Conservation (phyloP, 441 rosid species). For the Brassica balearica region DNA sequence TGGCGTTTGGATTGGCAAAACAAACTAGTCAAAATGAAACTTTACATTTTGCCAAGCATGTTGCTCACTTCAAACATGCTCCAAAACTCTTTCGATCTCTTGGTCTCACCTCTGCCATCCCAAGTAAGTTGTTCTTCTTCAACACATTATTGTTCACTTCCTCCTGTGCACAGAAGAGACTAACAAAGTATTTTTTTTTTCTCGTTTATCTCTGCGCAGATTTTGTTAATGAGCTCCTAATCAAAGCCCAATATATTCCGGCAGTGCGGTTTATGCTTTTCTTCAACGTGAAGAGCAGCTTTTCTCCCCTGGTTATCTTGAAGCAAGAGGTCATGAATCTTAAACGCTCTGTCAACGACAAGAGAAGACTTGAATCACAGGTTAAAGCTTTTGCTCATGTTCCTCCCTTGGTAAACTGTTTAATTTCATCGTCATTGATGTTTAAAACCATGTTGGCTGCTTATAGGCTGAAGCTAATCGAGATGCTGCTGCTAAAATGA, state of each 20-base stretch:
- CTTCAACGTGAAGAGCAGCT: conserved; percentile 24
- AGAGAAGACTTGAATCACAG: conserved; percentile 26
- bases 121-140: conserved; percentile 30
- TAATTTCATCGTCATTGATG: conserved; percentile 7
- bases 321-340: conserved; percentile 31
- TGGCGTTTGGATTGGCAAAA: conserved; percentile 30
- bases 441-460: neutral
- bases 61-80: conserved; percentile 41
- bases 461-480: conserved; percentile 45
- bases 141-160: neutral
- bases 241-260: neutral
- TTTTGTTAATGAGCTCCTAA: conserved; percentile 24
- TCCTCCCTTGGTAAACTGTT: conserved; percentile 2
- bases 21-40: neutral
- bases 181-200: conserved; percentile 7
- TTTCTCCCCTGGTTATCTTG: conserved; percentile 22
- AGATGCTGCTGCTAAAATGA: conserved; percentile 41
- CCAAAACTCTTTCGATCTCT: conserved; percentile 39
- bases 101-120: conserved; percentile 26
- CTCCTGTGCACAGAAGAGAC: conserved; percentile 15
- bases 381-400: conserved; percentile 25
- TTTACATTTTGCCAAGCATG: conserved; percentile 1
- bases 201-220: conserved; percentile 25
- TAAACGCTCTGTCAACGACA: conserved; percentile 27
- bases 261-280: conserved; percentile 28